A percentile compares a stretch with the other conserved stretches of the same genome.
phyloP scores from a whole-genome alignment of 2,329 filamentous ascomycete species.

The Aspergillus chevalieri region DNA sequence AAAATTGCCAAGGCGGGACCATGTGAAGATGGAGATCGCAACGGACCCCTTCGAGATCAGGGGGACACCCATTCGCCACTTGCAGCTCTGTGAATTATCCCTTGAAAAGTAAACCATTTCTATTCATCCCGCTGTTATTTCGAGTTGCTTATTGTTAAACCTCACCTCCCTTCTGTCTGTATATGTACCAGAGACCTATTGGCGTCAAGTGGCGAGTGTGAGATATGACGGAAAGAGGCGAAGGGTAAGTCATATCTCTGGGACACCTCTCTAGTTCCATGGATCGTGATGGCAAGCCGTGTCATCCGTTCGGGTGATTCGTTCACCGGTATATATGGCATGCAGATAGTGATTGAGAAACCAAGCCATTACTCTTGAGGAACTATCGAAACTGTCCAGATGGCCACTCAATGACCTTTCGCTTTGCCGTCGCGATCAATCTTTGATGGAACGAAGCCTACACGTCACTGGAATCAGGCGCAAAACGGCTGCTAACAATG shows the following conservation, averaged over 20 bases:
- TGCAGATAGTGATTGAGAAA: not conserved
- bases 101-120: not conserved
- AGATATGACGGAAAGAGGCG: conserved; percentile 26
- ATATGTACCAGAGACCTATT: not conserved
- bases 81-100: not conserved
- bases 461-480: not conserved
- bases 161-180: not conserved
- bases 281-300: conserved; percentile 8
- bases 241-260: conserved; percentile 21
- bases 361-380: not conserved
- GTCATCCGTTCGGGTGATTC: not conserved
- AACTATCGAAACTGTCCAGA: not conserved
- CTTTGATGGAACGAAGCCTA: not conserved
- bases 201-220: conserved; percentile 4
- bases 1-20: not conserved
- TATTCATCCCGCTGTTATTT: not conserved
- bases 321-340: conserved; percentile 1
- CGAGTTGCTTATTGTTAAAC: not conserved
- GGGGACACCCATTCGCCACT: not conserved
- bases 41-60: not conserved
- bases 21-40: not conserved
- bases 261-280: conserved; percentile 11
- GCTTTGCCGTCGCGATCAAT: not conserved
- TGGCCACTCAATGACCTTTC: not conserved
- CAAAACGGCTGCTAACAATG: conserved; percentile 16